A percentile compares a stretch with the other conserved stretches of the same genome.
Evolutionary conservation across 495 filamentous ascomycete species (phyloP).

Genomic region (Podospora pseudoanserina): DNA sequence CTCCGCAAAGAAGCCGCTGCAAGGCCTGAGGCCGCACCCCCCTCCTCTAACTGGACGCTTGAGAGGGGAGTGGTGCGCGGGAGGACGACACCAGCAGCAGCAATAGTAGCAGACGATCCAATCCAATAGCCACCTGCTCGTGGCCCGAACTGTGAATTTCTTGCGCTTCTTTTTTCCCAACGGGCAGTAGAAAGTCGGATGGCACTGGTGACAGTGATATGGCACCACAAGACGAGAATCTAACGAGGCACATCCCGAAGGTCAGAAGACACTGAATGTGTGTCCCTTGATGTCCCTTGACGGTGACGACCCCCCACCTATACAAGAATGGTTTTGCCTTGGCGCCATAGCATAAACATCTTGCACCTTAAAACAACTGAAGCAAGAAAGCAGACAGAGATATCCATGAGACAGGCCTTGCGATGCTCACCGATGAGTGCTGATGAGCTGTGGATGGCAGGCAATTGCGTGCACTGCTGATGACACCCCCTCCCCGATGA

Average conservation of each 20-base stretch:
- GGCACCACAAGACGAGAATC: background rate
- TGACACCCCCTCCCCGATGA: constrained; percentile 11
- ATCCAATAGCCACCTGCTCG: background rate
- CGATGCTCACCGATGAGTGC: background rate
- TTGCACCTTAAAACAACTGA: constrained; percentile 16
- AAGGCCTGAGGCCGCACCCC: constrained; percentile 20
- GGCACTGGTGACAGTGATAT: background rate
- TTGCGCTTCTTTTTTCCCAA: constrained; percentile 1
- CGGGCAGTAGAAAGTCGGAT: background rate
- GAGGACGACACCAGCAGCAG: constrained; percentile 3
- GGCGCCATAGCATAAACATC: constrained; percentile 23
- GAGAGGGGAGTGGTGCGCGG: background rate
- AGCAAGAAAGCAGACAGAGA: constrained; percentile 10
- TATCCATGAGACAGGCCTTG: background rate
- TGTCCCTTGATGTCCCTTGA: background rate
- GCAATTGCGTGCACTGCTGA: constrained; percentile 12
- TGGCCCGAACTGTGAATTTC: background rate
- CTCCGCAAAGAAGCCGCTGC: constrained; percentile 14
- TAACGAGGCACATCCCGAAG: constrained; percentile 1
- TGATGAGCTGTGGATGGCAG: constrained; percentile 8
- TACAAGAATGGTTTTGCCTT: constrained; percentile 17
- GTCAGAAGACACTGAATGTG: constrained; percentile 3
- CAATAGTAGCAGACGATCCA: background rate
- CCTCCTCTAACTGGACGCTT: background rate
- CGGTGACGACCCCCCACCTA: constrained; percentile 16